These are phyloP conservation scores for Hibiscus syriacus DNA, from an alignment of 345 rosid species.

Conservation along the genomic window DNA sequence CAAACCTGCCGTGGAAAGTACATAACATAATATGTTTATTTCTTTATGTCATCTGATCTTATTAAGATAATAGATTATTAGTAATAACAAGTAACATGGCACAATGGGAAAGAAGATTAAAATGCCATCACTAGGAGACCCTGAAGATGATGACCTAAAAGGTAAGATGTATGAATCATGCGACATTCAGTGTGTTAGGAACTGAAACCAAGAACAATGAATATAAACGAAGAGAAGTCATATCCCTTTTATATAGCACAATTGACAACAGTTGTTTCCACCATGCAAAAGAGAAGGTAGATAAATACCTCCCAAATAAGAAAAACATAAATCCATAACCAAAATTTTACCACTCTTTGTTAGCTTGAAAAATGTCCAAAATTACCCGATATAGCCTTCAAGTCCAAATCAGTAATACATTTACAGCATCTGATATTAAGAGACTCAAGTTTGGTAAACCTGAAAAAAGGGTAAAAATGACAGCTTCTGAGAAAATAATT, in stretches of 20 bases:
- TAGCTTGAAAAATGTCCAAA: not conserved
- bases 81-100: not conserved
- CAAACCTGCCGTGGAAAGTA: conserved; percentile 30
- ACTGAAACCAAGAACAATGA: not conserved
- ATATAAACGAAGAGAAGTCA: not conserved
- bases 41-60: not conserved
- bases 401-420: conserved; percentile 41
- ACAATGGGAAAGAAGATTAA: not conserved
- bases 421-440: conserved; percentile 53
- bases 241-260: not conserved
- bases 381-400: conserved; percentile 49
- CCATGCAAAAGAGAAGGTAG: not conserved
- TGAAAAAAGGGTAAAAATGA: conserved; percentile 7
- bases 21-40: not conserved
- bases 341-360: not conserved
- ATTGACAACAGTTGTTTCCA: not conserved
- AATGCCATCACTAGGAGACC: not conserved
- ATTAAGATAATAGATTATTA: not conserved
- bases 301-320: conserved; percentile 42
- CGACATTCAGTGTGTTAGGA: not conserved
- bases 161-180: not conserved
- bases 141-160: not conserved
- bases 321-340: not conserved
- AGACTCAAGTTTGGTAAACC: conserved; percentile 50
- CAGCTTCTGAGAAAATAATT: not conserved